Evolutionary conservation across 805 yeast genomes (phyloP), one percentile per base, ranked within the genome.

Genomic region (Myxozyma sirexii): DNA sequence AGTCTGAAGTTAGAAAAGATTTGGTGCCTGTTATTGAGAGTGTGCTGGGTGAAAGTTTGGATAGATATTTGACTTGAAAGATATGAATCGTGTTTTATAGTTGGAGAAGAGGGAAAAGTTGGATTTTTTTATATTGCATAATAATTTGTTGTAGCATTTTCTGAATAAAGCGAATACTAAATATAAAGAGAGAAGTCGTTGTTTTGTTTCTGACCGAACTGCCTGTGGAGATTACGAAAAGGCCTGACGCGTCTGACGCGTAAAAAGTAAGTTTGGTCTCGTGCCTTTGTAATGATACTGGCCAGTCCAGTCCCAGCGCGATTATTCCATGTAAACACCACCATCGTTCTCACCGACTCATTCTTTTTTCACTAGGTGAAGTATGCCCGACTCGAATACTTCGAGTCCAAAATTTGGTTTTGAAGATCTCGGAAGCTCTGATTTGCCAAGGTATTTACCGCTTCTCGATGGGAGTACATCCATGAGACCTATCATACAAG

Each of bases 21-120:
- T 80, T 94, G 63, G 96, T 93, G 7, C 90, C 88, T 69, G 97
- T 89, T 4, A 85, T 94, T 59, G 99, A 94, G 74, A 85, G 84
- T 60, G 96, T 91, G 21, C 79, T 94, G 66, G 99, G 99, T 49
- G 99, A 94, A 75, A 94, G 97, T 47, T 81, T 94, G 60, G 97
- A 93, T 56, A 62, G 78, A 24, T 77, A 77, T 57, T 54, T 75
- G 60, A 68, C 37, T 19, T 61, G 57, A 33, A 37, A 23, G 33
- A 13, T 21, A 10, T 8, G n/a, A 29, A 31, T n/a, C 10, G 6
- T 17, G n/a, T 13, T 29, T 29, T 46, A 33, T 47, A 27, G 24
- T n/a, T 45, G 38, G 35, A 38, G 19, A n/a, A n/a, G n/a, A 5
- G 24, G 49, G 38, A 45, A 45, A 45, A 45, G 39, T 47, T 31